phyloP scores from a whole-genome alignment of 2,329 filamentous ascomycete species.

The Zarea fungicola region DNA sequence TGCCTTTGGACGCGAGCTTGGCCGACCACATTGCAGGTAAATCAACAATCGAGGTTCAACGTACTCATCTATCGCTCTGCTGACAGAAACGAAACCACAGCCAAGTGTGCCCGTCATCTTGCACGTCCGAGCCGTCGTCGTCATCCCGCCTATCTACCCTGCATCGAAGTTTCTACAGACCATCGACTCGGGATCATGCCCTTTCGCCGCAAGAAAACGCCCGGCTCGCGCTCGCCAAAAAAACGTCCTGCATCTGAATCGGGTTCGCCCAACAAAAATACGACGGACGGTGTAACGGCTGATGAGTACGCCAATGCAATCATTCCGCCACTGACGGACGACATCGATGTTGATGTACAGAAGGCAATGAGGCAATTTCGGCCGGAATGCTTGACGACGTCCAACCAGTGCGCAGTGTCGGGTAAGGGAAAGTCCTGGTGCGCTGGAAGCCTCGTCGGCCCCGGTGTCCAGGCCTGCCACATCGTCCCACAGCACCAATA shows the following conservation, averaged over 20 bases:
- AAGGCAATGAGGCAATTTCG: background rate
- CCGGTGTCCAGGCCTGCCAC: slow-evolving; percentile 18
- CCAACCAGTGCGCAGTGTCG: slow-evolving; percentile 15
- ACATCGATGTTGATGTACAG: background rate
- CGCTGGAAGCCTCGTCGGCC: slow-evolving; percentile 9
- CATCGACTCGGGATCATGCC: background rate
- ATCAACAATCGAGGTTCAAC: background rate
- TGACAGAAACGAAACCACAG: background rate
- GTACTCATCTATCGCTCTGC: background rate
- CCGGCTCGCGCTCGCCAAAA: background rate
- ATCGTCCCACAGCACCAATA: slow-evolving; percentile 20
- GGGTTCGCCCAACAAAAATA: background rate
- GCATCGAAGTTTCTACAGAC: background rate
- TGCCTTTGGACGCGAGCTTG: too few relatives aligned
- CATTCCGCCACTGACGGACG: background rate
- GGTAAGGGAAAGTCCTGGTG: slow-evolving; percentile 19
- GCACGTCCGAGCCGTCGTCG: background rate
- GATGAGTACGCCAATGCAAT: background rate
- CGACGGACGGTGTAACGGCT: background rate
- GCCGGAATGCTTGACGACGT: background rate
- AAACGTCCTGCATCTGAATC: background rate
- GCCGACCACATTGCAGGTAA: too few relatives aligned
- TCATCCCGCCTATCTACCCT: background rate
- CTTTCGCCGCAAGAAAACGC: background rate
- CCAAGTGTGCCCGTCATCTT: background rate